phyloP scores from a whole-genome alignment of 1,284 basidiomycete species.

The Malassezia dermatis region DNA sequence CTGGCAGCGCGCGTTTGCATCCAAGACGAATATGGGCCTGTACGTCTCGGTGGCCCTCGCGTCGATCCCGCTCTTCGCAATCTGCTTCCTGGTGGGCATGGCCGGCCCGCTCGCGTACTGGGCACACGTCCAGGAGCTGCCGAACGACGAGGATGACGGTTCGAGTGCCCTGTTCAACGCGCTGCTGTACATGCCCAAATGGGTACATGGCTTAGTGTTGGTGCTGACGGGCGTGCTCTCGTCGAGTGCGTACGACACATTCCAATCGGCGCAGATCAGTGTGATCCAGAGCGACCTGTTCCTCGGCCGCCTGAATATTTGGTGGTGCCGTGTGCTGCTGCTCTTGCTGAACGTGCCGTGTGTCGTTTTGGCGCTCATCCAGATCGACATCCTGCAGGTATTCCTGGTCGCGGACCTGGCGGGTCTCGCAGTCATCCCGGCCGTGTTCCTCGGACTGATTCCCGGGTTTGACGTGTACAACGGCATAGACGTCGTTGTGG shows the following conservation, averaged over 20 bases:
- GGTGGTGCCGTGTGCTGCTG: conserved; percentile 42
- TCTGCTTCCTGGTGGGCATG: conserved; percentile 46
- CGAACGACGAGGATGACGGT: conserved; percentile 30
- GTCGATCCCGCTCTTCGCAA: conserved; percentile 39
- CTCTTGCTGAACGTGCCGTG: conserved; percentile 40
- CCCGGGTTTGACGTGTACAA: conserved; percentile 39
- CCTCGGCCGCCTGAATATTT: conserved; percentile 44
- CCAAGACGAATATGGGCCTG: conserved; percentile 38
- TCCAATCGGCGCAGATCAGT: conserved; percentile 47
- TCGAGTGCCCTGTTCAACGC: conserved; percentile 42
- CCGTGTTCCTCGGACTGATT: conserved; percentile 39
- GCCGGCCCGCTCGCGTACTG: conserved; percentile 42
- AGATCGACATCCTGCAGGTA: conserved; percentile 47
- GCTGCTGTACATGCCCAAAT: conserved; percentile 39
- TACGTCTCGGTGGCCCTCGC: conserved; percentile 39
- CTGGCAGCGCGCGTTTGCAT: conserved; percentile 48
- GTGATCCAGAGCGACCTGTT: conserved; percentile 48
- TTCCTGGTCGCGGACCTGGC: conserved; percentile 46
- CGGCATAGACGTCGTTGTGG: conserved; percentile 43
- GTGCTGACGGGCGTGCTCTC: conserved; percentile 42
- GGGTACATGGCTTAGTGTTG: conserved; percentile 43
- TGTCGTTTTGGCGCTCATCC: conserved; percentile 39
- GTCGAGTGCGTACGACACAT: conserved; percentile 48
- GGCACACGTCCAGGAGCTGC: conserved; percentile 27
- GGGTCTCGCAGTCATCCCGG: conserved; percentile 41